Base-by-base conservation (phyloP, 495 filamentous ascomycete genomes). In the Recurvomyces mirabilis region DNA sequence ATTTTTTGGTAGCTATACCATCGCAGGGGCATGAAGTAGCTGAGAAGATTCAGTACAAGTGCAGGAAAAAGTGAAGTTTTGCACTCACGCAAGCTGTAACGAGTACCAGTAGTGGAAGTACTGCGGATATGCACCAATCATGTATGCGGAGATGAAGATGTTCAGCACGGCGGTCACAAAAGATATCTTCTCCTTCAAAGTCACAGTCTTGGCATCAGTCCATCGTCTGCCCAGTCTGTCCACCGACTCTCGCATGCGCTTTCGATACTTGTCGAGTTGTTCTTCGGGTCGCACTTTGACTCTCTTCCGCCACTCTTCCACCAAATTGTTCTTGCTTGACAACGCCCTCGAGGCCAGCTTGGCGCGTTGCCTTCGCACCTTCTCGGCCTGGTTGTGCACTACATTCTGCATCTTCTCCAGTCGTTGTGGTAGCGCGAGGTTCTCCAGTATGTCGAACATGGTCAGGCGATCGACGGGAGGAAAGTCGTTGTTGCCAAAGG, bases 141-240 rank as follows among this genome's bases (percentile, higher is more conserved):
- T 66, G 59, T 94, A 94, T 33, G 88, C 93, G 49, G 85, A 93
- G 56, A 95, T 79, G 64, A 96, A 93, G 59, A 98, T 84, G 59
- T 96, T 98, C 62, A 94, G 77, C 36, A 95, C 88, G 55, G 86
- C 91, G 32, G 81, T 84, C 43, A 98, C 93, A 65, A 98, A 98
- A 11, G 91, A 87, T 18, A 88, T 66, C 70, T 98, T 98, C 71
- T 98, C 93, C 31, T 88, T 79, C 24, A 83, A 60, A 0, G 88
- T 94, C 49, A 96, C 85, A 4, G 75, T 77, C 51, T 84, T 86
- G 26, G 83, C 80, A 60, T 93, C 81, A 61, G 81, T 87, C 91
- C 91, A 98, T 56, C 76, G 78, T 36, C 72, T 76, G 29, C 81
- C 79, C 17, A 98, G 67, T 49, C 85, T 78, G 46, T 96, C 91